phyloP scores from a whole-genome alignment of 768 basidiomycete genomes.

The Trametes elegans region DNA sequence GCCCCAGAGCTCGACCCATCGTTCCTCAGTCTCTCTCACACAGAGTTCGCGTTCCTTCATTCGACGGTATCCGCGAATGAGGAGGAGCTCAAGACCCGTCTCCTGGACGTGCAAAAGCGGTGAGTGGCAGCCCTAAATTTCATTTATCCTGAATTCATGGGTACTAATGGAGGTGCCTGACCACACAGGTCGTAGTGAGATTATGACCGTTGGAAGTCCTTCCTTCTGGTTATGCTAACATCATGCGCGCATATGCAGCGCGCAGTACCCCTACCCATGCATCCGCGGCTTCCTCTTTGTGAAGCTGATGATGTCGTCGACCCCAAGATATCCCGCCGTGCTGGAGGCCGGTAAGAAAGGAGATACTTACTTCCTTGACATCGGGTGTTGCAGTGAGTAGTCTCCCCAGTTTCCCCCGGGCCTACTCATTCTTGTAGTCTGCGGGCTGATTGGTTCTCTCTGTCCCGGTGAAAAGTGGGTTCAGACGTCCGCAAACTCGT shows the following conservation, averaged over 20 bases:
- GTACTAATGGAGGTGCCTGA: background rate
- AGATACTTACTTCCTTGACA: constrained; percentile 28
- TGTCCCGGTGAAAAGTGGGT: constrained; percentile 27
- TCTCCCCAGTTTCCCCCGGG: too few relatives aligned
- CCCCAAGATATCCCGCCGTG: constrained; percentile 27
- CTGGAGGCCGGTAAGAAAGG: constrained; percentile 26
- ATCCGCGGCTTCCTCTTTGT: constrained; percentile 33
- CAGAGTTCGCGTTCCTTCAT: constrained; percentile 27
- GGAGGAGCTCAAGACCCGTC: constrained; percentile 20
- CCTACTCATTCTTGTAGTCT: background rate
- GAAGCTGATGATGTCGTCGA: constrained; percentile 28
- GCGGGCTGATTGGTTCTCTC: background rate
- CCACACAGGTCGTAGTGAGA: constrained; percentile 28
- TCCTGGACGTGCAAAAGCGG: constrained; percentile 30
- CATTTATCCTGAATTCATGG: background rate
- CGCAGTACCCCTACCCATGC: constrained; percentile 33
- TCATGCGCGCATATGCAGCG: constrained; percentile 10
- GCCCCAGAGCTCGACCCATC: constrained; percentile 25
- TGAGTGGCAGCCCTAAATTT: background rate
- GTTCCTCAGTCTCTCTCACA: constrained; percentile 18
- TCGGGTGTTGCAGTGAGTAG: constrained; percentile 35
- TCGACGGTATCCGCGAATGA: constrained; percentile 24
- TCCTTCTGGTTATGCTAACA: background rate
- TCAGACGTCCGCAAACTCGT: constrained; percentile 35
- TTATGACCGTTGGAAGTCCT: too few relatives aligned